Conservation (phyloP, 2,329 filamentous ascomycete genomes). For the Nannizzia gypsea region DNA sequence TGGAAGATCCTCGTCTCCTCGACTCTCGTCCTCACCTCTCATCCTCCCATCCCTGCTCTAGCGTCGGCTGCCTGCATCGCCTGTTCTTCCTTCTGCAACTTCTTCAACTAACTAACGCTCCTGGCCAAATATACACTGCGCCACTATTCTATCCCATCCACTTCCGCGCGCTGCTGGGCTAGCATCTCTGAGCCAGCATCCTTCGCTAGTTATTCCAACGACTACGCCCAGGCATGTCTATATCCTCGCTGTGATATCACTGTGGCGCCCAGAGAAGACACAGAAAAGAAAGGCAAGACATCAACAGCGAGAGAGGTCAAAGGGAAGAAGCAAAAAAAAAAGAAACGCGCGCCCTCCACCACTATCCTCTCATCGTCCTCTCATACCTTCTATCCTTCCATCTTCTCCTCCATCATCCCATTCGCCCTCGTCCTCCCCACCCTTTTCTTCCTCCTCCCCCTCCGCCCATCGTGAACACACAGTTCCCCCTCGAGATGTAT, state of each 20-base stretch:
- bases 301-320: background rate
- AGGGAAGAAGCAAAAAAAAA: background rate
- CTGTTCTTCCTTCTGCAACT: background rate
- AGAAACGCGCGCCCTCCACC: constrained; percentile 4
- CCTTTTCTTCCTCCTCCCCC: constrained; percentile 1
- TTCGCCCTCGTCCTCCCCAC: constrained; percentile 4
- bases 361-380: background rate
- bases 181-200: background rate
- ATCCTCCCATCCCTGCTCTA: constrained; percentile 1
- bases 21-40: background rate
- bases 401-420: constrained; percentile 3
- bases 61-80: constrained; percentile 3
- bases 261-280: background rate
- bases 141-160: background rate
- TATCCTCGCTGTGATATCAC: constrained; percentile 1
- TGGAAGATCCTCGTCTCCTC: background rate
- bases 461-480: constrained; percentile 3
- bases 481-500: constrained; percentile 30
- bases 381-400: background rate
- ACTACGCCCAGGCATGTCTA: background rate
- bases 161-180: background rate
- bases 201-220: background rate
- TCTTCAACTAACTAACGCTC: background rate
- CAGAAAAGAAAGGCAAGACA: background rate
- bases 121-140: background rate